Percentiles rank a stretch among this genome's conserved stretches.
Conservation (phyloP, 1,284 basidiomycete species). For the Ceratobasidium sp. region DNA sequence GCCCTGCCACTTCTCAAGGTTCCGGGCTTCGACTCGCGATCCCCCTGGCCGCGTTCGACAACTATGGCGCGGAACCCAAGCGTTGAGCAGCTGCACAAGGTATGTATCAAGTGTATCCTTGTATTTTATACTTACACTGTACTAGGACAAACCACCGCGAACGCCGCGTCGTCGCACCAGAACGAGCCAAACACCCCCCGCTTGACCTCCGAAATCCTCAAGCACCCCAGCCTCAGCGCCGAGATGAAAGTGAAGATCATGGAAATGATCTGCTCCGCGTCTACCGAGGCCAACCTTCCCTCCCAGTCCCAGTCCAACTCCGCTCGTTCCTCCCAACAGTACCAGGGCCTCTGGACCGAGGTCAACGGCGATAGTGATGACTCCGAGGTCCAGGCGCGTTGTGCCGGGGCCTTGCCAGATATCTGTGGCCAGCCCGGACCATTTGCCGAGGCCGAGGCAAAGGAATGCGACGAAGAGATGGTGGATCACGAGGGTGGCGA, state of each 20-base stretch:
- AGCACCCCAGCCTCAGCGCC: background rate
- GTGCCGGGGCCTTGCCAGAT: background rate
- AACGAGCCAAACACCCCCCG: background rate
- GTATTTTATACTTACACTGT: background rate
- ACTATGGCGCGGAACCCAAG: background rate
- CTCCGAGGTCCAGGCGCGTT: background rate
- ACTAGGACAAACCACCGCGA: background rate
- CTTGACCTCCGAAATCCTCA: background rate
- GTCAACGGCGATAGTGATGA: slow-evolving; percentile 2
- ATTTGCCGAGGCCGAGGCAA: background rate
- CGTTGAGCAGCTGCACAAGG: background rate
- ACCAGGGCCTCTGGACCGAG: background rate
- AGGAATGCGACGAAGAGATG: background rate
- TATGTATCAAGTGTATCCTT: slow-evolving; percentile 1
- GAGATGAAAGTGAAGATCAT: background rate
- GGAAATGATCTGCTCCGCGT: background rate
- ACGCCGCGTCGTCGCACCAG: background rate
- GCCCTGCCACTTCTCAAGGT: background rate
- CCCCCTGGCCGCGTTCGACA: background rate
- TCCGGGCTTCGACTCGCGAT: background rate
- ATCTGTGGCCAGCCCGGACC: background rate
- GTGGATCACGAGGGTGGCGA: background rate
- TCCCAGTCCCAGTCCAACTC: background rate
- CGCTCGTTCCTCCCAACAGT: background rate
- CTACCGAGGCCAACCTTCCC: background rate